Conservation (phyloP, 805 yeast genomes). For the Saccharomyces mikatae region DNA sequence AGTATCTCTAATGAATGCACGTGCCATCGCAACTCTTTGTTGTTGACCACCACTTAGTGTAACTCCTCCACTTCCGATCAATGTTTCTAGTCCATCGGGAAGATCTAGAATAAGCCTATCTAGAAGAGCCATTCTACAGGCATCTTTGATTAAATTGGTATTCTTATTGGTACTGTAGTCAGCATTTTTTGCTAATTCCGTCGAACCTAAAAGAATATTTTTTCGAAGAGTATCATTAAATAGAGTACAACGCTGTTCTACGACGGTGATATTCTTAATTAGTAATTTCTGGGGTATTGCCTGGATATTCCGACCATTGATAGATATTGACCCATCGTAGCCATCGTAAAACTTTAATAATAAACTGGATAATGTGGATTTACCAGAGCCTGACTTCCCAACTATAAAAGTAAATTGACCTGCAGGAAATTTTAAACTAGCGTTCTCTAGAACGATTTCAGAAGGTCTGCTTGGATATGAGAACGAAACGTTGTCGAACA, state of each 20-base stretch:
- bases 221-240: slow-evolving; percentile 57
- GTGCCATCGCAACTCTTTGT: slow-evolving; percentile 76
- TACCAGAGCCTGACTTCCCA: slow-evolving; percentile 91
- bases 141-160: slow-evolving; percentile 30
- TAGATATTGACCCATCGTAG: slow-evolving; percentile 44
- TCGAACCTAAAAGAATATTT: slow-evolving; percentile 52
- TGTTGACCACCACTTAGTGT: slow-evolving; percentile 84
- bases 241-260: slow-evolving; percentile 62
- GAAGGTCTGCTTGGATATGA: slow-evolving; percentile 52
- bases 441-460: slow-evolving; percentile 38
- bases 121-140: slow-evolving; percentile 46
- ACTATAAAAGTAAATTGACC: slow-evolving; percentile 53
- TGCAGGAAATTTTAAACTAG: slow-evolving; percentile 40
- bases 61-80: slow-evolving; percentile 39
- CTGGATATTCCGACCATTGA: slow-evolving; percentile 47
- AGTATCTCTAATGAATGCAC: slow-evolving; percentile 68
- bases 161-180: slow-evolving; percentile 19
- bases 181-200: slow-evolving; percentile 12
- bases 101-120: slow-evolving; percentile 40
- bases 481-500: slow-evolving; percentile 51
- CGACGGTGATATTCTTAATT: slow-evolving; percentile 54
- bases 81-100: slow-evolving; percentile 49
- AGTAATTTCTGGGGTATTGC: slow-evolving; percentile 45
- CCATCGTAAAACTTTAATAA: slow-evolving; percentile 51
- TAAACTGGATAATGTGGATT: slow-evolving; percentile 68